Percentiles rank a stretch among this genome's conserved stretches.
Conservation (phyloP, 2,329 filamentous ascomycete genomes). For the Exophiala xenobiotica region DNA sequence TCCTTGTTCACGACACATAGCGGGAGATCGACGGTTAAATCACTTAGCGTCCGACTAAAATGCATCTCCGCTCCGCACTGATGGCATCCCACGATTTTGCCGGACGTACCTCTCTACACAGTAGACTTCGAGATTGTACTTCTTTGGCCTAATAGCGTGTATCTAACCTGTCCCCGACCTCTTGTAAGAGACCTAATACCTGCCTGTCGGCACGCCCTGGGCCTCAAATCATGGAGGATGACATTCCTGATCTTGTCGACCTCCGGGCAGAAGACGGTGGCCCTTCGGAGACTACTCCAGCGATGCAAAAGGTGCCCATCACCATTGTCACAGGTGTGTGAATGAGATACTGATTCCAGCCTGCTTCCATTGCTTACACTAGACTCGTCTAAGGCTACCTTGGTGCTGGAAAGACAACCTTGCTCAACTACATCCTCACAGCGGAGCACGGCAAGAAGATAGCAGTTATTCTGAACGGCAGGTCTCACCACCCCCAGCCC, state of each 20-base stretch:
- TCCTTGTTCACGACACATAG: not conserved
- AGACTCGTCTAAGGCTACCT: constrained; percentile 69
- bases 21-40: constrained; percentile 5
- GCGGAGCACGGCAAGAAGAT: constrained; percentile 97
- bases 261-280: constrained; percentile 21
- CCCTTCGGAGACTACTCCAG: constrained; percentile 21
- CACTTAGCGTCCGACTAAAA: too few relatives aligned
- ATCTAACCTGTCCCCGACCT: not conserved
- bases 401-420: constrained; percentile 90
- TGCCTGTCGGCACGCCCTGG: constrained; percentile 5
- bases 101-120: too few relatives aligned
- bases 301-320: constrained; percentile 47
- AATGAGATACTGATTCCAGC: not conserved
- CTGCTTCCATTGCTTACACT: constrained; percentile 9
- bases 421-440: constrained; percentile 93
- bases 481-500: constrained; percentile 31
- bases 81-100: too few relatives aligned
- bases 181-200: not conserved
- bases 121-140: too few relatives aligned
- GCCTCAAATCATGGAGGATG: constrained; percentile 42
- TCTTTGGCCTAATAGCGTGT: too few relatives aligned
- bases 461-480: constrained; percentile 92
- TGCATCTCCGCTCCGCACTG: too few relatives aligned
- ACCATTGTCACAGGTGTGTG: constrained; percentile 50
- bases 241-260: constrained; percentile 46